These are phyloP conservation scores for Xylaria venustula DNA, from an alignment of 495 filamentous ascomycete species.

Conservation along the genomic window DNA sequence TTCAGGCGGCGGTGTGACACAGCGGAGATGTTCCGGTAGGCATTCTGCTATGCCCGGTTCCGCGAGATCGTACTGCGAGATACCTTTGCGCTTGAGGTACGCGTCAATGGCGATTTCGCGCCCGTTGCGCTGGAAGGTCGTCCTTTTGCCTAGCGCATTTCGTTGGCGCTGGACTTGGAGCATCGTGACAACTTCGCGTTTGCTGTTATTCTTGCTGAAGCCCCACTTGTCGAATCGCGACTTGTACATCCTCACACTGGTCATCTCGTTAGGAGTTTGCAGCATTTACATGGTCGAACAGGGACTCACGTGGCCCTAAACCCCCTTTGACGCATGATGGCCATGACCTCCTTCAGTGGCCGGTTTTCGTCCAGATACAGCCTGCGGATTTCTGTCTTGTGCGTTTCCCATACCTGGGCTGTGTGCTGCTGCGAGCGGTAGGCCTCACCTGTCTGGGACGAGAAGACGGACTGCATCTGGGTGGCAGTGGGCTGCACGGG, in stretches of 20 bases:
- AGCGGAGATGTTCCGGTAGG: constrained; percentile 34
- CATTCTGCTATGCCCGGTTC: constrained; percentile 32
- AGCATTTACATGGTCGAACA: background rate
- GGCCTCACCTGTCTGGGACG: constrained; percentile 31
- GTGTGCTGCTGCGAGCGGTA: constrained; percentile 32
- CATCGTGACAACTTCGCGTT: constrained; percentile 36
- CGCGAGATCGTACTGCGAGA: constrained; percentile 36
- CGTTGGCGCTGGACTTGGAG: constrained; percentile 38
- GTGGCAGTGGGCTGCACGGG: constrained; percentile 20
- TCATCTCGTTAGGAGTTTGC: constrained; percentile 14
- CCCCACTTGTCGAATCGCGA: constrained; percentile 36
- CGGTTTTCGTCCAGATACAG: constrained; percentile 34
- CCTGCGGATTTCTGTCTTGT: constrained; percentile 32
- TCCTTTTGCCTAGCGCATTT: constrained; percentile 35
- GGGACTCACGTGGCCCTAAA: constrained; percentile 37
- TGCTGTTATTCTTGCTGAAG: constrained; percentile 34
- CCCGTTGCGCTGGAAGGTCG: constrained; percentile 35
- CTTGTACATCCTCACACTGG: constrained; percentile 34
- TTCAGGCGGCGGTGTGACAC: constrained; percentile 34
- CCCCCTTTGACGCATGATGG: constrained; percentile 33
- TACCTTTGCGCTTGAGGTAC: constrained; percentile 37
- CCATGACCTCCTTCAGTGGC: constrained; percentile 36
- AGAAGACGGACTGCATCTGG: constrained; percentile 32
- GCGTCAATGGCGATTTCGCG: constrained; percentile 36
- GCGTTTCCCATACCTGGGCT: constrained; percentile 32